Evolutionary conservation across 768 basidiomycete genomes (phyloP), one percentile per base, ranked within the genome.

Genomic region (Saitozyma sp.): DNA sequence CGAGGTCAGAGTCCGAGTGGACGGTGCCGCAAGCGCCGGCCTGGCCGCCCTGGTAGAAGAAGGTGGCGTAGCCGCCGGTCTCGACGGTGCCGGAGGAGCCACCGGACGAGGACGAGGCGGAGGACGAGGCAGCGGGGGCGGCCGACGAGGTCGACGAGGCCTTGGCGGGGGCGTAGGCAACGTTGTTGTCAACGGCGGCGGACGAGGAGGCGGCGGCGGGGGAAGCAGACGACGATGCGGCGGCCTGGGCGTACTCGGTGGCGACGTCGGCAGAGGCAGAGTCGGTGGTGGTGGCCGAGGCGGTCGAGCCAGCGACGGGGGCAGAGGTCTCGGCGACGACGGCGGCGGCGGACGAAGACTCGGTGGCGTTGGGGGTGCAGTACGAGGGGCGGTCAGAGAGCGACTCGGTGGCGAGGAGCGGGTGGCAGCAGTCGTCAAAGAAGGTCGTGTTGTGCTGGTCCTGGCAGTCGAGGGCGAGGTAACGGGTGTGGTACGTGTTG

Each of bases 21-120:
- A 81, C 71, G 39, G 57, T 66, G 50, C 93, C 94, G 78, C 94
- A 96, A 7, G 90, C 89, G 58, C 93, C 93, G 8, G 89, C 82
- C 45, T 82, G 82, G 52, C 88, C 89, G 52, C 85, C 80, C 82
- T 91, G 90, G 80, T 82, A 84, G 82, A 84, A 91, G 80, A 70
- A 85, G 59, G 84, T 85, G 9, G 81, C 84, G 64, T 78, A 80
- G 61, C 78, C 77, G 37, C 76, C 76, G 67, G 67, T 71, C 59
- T 68, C 51, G 58, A 50, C 51, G 45, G 66, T 59, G 29, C 65
- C 66, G 29, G 29, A 29, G 17, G 63, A 56, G 43, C 66, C 68
- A 54, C 64, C 55, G 2, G 62, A 56, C 9, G 69, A 64, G 16
- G 73, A 62, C 9, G 75, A 58, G 14, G 70, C 42, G 13, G 66